These are phyloP conservation scores for Hypoxylon fragiforme DNA, from an alignment of 495 filamentous ascomycete genomes.

Conservation along the genomic window DNA sequence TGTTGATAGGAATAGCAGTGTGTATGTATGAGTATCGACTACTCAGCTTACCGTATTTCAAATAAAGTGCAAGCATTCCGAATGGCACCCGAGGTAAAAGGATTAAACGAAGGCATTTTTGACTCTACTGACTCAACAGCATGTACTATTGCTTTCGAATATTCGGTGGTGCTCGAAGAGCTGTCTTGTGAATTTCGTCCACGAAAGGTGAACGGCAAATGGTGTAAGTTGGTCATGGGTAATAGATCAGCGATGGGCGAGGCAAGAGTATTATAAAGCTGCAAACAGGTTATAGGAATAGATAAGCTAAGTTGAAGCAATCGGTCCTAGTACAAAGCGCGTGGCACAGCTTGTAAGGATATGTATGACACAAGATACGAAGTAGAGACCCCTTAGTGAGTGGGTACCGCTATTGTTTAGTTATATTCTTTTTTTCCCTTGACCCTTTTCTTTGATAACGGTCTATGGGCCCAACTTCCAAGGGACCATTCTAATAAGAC, in stretches of 20 bases:
- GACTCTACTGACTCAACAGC: conserved; percentile 19
- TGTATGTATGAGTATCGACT: not conserved
- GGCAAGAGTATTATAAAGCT: conserved; percentile 24
- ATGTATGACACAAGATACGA: conserved; percentile 35
- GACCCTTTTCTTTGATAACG: conserved; percentile 9
- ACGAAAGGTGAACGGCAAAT: conserved; percentile 32
- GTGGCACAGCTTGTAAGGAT: conserved; percentile 29
- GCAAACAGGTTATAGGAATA: conserved; percentile 2
- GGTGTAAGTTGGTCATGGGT: conserved; percentile 28
- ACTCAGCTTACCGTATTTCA: conserved; percentile 55
- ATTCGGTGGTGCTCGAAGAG: conserved; percentile 22
- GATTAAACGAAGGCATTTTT: conserved; percentile 56
- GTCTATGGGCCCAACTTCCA: too few relatives aligned
- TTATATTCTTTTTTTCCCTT: conserved; percentile 14
- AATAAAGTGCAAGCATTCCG: conserved; percentile 52
- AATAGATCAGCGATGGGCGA: conserved; percentile 8
- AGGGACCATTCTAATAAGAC: conserved; percentile 14
- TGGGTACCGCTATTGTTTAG: conserved; percentile 30
- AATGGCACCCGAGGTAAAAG: conserved; percentile 49
- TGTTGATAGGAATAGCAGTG: conserved; percentile 4
- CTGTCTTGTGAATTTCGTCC: conserved; percentile 16
- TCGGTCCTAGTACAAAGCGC: conserved; percentile 24
- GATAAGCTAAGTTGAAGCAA: not conserved
- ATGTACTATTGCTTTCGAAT: conserved; percentile 27
- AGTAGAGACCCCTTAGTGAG: conserved; percentile 14